These are phyloP conservation scores for Leucogyrophana mollusca DNA, from an alignment of 768 basidiomycete species.

Conservation along the genomic window DNA sequence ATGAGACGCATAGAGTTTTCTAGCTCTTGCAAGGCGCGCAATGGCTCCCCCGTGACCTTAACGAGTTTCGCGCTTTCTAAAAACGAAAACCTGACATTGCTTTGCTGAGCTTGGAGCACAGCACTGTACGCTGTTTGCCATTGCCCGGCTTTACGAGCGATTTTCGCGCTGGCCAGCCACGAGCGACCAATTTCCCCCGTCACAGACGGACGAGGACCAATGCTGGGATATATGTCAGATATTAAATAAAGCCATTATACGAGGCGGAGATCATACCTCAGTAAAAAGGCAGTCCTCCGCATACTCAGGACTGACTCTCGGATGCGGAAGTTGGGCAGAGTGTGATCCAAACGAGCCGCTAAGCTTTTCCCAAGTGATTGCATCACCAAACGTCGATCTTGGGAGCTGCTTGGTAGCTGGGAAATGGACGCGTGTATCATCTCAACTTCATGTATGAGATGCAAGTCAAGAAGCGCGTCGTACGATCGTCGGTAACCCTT, in stretches of 20 bases:
- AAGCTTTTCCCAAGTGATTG: conserved; percentile 38
- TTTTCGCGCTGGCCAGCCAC: conserved; percentile 94
- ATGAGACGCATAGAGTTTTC: conserved; percentile 65
- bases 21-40: conserved; percentile 85
- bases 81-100: conserved; percentile 71
- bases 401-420: conserved; percentile 36
- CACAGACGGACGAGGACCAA: conserved; percentile 34
- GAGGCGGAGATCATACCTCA: conserved; percentile 43
- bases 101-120: conserved; percentile 83
- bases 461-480: conserved; percentile 81
- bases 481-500: conserved; percentile 86
- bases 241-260: no score
- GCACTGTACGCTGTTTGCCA: conserved; percentile 97
- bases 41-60: conserved; percentile 72
- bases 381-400: conserved; percentile 43
- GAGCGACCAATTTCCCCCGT: conserved; percentile 70
- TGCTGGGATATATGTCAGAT: conserved; percentile 11
- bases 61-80: conserved; percentile 89
- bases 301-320: conserved; percentile 90
- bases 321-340: conserved; percentile 83
- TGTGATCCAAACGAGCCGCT: conserved; percentile 65
- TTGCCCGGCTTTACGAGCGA: conserved; percentile 93
- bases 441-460: conserved; percentile 84
- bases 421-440: conserved; percentile 51
- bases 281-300: conserved; percentile 78